Conservation (phyloP, 768 basidiomycete genomes). For the Trichaptum fuscoviolaceum region DNA sequence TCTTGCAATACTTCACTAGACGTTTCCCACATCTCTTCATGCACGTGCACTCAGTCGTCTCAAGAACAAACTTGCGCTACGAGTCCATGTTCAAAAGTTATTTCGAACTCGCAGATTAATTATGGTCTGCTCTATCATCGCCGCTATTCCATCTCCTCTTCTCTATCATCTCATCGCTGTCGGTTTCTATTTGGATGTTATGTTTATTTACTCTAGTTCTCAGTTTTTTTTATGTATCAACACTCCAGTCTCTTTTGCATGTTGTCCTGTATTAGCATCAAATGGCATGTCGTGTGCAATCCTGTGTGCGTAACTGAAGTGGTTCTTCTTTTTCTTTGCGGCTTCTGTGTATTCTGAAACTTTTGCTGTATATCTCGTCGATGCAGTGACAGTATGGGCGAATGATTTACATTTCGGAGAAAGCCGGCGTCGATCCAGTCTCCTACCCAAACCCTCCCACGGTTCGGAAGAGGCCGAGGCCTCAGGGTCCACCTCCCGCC, state of each 20-base stretch:
- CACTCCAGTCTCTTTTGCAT: neutral
- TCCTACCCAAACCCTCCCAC: too few relatives aligned
- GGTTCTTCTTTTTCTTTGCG: neutral
- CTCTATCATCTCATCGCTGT: neutral
- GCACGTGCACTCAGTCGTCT: constrained; percentile 85
- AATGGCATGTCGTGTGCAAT: neutral
- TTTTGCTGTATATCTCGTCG: too few relatives aligned
- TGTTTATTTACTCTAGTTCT: neutral
- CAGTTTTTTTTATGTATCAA: neutral
- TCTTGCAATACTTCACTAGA: constrained; percentile 86
- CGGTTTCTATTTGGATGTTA: neutral
- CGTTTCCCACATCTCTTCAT: constrained; percentile 90
- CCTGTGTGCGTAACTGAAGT: neutral
- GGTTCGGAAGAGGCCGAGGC: too few relatives aligned
- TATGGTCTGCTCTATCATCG: neutral
- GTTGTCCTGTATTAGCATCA: neutral
- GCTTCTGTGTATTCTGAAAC: too few relatives aligned
- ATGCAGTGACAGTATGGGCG: too few relatives aligned
- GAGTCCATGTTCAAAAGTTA: constrained; percentile 92
- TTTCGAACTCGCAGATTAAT: constrained; percentile 63
- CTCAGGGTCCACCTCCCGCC: too few relatives aligned
- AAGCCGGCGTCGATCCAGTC: too few relatives aligned
- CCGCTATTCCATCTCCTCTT: neutral
- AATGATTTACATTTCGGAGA: too few relatives aligned
- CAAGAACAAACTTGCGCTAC: constrained; percentile 58